phyloP scores from a whole-genome alignment of 78 protist genomes.

The Isochrysis galbana region DNA sequence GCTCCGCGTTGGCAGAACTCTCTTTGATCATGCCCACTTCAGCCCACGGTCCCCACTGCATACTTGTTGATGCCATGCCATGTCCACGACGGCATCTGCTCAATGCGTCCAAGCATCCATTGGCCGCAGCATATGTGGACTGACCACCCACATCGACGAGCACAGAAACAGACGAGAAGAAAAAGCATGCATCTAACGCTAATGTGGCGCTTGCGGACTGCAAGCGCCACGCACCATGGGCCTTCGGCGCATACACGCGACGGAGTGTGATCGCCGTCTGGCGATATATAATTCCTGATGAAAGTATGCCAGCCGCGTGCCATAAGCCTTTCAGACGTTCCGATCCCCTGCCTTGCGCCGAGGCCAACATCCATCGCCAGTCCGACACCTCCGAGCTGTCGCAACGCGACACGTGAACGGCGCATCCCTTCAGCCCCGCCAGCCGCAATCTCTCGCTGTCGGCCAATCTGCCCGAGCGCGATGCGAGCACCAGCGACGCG shows the following conservation, averaged over 20 bases:
- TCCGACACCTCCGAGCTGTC: background rate
- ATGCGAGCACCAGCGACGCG: background rate
- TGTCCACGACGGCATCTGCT: background rate
- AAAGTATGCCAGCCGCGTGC: constrained; percentile 41
- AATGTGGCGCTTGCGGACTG: background rate
- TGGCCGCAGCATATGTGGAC: constrained; percentile 66
- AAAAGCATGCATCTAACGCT: background rate
- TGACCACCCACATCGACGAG: constrained; percentile 65
- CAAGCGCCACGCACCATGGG: background rate
- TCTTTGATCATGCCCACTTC: constrained; percentile 16
- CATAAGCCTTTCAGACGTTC: constrained; percentile 40
- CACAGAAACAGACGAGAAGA: constrained; percentile 43
- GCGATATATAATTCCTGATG: background rate
- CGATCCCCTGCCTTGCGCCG: background rate
- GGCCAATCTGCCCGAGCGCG: background rate
- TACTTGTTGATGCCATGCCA: constrained; percentile 44
- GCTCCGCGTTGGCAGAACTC: no score
- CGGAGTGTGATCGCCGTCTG: background rate
- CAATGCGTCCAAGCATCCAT: constrained; percentile 73
- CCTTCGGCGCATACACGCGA: background rate
- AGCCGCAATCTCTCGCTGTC: background rate
- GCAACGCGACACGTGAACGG: background rate
- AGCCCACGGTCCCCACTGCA: constrained; percentile 58
- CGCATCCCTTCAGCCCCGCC: background rate
- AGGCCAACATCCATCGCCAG: background rate